A percentile compares a stretch with the other conserved stretches of the same genome.
Evolutionary conservation across 257 asterid species (phyloP).

Genomic region (Scutellaria baicalensis): DNA sequence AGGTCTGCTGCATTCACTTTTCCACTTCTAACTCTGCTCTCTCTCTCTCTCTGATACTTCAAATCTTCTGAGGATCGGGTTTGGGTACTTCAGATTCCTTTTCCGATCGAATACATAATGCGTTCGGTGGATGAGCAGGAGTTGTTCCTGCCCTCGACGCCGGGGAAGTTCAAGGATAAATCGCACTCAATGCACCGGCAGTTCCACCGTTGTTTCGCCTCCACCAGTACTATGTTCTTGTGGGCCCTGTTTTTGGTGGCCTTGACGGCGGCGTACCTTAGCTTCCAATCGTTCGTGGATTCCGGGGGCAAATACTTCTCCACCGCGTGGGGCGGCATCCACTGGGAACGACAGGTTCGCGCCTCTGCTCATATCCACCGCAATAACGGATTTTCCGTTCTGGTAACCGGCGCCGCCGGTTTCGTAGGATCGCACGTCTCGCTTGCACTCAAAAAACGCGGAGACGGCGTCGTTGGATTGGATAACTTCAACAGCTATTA

Average conservation of each 20-base stretch:
- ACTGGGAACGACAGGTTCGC: conserved; percentile 52
- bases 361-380: conserved; percentile 60
- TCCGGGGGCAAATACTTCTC: conserved; percentile 47
- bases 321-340: conserved; percentile 56
- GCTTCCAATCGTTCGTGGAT: conserved; percentile 58
- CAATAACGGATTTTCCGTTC: conserved; percentile 41
- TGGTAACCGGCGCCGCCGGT: conserved; percentile 83
- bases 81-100: not conserved
- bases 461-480: conserved; percentile 77
- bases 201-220: conserved; percentile 59
- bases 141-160: conserved; percentile 57
- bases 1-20: conserved; percentile 32
- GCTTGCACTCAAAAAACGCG: conserved; percentile 64
- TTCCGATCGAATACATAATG: conserved; percentile 17
- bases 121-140: conserved; percentile 40
- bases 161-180: conserved; percentile 63
- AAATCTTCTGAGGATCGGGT: not conserved
- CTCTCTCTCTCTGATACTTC: not conserved
- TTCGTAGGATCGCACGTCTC: conserved; percentile 72
- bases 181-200: conserved; percentile 49
- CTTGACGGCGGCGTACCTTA: conserved; percentile 58
- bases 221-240: conserved; percentile 67
- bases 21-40: conserved; percentile 40
- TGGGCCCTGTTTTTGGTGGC: conserved; percentile 73
- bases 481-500: conserved; percentile 70